A percentile compares a stretch with the other conserved stretches of the same genome.
These are phyloP conservation scores for Zoysia matrella DNA, from an alignment of 202 grass and related monocot species.

Conservation along the genomic window DNA sequence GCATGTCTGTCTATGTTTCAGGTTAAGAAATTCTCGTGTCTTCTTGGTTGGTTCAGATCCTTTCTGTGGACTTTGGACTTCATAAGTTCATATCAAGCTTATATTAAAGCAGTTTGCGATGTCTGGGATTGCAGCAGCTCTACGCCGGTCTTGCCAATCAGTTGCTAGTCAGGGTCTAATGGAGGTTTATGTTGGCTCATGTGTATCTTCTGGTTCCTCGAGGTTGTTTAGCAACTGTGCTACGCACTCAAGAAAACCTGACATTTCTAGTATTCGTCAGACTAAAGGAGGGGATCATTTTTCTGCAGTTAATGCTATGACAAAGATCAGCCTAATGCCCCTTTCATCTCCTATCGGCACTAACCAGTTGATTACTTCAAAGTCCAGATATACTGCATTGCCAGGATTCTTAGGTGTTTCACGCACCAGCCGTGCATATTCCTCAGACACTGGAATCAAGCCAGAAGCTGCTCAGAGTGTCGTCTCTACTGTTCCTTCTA, in stretches of 20 bases:
- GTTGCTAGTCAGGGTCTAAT: constrained; percentile 39
- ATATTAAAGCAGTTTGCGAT: constrained; percentile 35
- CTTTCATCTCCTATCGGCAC: constrained; percentile 42
- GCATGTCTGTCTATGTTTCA: constrained; percentile 18
- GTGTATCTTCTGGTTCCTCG: constrained; percentile 34
- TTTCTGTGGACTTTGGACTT: constrained; percentile 20
- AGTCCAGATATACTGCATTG: constrained; percentile 44
- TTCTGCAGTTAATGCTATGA: constrained; percentile 47
- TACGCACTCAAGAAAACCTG: constrained; percentile 38
- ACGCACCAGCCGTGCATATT: constrained; percentile 53
- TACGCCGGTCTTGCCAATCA: constrained; percentile 29
- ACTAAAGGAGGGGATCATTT: constrained; percentile 26
- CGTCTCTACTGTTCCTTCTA: constrained; percentile 49
- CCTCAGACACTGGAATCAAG: constrained; percentile 64
- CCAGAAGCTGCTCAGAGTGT: constrained; percentile 39
- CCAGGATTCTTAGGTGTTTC: constrained; percentile 38
- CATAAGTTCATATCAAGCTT: constrained; percentile 12
- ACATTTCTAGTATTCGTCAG: constrained; percentile 8
- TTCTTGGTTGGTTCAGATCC: constrained; percentile 13
- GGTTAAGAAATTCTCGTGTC: constrained; percentile 1
- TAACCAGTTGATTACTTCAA: constrained; percentile 44
- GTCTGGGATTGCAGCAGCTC: constrained; percentile 38
- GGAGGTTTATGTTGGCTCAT: constrained; percentile 41
- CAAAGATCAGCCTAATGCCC: constrained; percentile 31
- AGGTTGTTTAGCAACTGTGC: constrained; percentile 44